Evolutionary conservation across 495 filamentous ascomycete species (phyloP).

Genomic region (Podospora bellae-mahoneyi): DNA sequence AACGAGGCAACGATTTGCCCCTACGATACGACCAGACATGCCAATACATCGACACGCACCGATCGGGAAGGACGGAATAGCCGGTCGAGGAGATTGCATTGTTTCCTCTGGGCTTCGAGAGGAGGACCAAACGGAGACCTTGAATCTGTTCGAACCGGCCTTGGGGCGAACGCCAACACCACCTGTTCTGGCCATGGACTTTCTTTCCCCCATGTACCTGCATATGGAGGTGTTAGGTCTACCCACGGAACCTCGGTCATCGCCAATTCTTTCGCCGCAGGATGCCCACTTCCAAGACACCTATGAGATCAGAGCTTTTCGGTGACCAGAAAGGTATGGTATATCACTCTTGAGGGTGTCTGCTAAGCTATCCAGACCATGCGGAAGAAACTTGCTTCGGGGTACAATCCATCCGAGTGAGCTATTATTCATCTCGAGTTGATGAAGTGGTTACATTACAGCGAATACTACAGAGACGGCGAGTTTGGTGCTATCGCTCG

Average conservation of each 20-base stretch:
- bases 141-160: background rate
- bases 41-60: background rate
- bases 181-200: background rate
- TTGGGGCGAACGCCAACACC: background rate
- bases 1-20: background rate
- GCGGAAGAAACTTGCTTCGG: background rate
- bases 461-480: background rate
- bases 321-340: background rate
- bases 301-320: background rate
- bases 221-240: background rate
- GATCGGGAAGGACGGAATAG: background rate
- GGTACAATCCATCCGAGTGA: background rate
- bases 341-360: background rate
- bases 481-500: background rate
- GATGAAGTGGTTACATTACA: conserved; percentile 20
- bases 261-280: background rate
- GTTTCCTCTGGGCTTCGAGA: background rate
- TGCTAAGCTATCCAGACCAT: background rate
- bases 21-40: background rate
- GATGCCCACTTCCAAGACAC: background rate
- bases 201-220: background rate
- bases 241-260: background rate
- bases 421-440: conserved; percentile 25
- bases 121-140: background rate
- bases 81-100: background rate